These are phyloP conservation scores for Bryopsis sp. DNA, from an alignment of 139 green algal species.

Conservation along the genomic window DNA sequence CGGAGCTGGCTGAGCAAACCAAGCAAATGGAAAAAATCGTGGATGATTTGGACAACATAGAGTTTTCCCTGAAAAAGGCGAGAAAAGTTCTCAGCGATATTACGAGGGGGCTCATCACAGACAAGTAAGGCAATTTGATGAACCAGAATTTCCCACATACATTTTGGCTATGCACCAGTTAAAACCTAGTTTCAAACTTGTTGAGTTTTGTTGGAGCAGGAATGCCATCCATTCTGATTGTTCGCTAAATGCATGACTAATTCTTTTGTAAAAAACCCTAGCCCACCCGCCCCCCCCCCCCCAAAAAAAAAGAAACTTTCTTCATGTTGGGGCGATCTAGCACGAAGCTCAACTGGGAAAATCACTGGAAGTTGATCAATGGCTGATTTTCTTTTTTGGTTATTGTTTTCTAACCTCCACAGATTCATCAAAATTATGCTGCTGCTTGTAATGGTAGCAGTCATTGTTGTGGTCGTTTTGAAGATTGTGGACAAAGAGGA, in stretches of 20 bases:
- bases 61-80: constrained; percentile 84
- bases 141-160: constrained; percentile 4
- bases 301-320: background rate
- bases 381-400: background rate
- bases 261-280: background rate
- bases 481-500: constrained; percentile 36
- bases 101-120: constrained; percentile 67
- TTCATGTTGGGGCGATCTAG: background rate
- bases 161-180: background rate
- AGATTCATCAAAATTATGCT: constrained; percentile 73
- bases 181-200: background rate
- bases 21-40: constrained; percentile 63
- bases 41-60: constrained; percentile 80
- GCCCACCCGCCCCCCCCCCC: no score
- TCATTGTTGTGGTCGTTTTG: constrained; percentile 59
- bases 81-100: constrained; percentile 72
- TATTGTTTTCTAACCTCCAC: constrained; percentile 3
- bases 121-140: constrained; percentile 49
- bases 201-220: background rate
- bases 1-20: constrained; percentile 63
- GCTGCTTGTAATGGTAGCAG: constrained; percentile 50
- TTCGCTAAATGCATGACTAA: background rate
- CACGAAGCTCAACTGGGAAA: background rate
- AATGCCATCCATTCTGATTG: constrained; percentile 1
- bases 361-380: background rate